These are phyloP conservation scores for Monosporascus sp. DNA, from an alignment of 2,329 filamentous ascomycete species.

Conservation along the genomic window DNA sequence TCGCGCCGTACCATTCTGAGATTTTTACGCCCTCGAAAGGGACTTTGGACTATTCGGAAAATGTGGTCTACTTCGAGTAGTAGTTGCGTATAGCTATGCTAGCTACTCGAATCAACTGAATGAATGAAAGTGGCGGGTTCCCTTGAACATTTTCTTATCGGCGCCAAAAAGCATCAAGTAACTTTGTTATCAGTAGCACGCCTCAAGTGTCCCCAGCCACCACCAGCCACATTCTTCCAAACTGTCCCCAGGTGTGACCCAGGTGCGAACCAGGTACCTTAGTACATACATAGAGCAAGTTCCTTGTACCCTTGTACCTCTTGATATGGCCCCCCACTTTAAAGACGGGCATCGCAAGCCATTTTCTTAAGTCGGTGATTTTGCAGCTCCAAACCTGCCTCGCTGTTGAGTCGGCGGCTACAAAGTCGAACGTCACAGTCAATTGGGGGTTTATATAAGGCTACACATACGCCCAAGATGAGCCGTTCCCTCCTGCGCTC, in stretches of 20 bases:
- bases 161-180: background rate
- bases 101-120: too few relatives aligned
- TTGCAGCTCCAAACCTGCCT: background rate
- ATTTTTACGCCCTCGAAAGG: conserved; percentile 21
- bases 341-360: background rate
- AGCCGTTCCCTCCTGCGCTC: conserved; percentile 59
- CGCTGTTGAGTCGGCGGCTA: background rate
- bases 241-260: background rate
- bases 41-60: conserved; percentile 11
- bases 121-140: background rate
- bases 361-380: background rate
- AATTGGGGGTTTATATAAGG: background rate
- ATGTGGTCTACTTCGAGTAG: background rate
- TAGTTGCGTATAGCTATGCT: too few relatives aligned
- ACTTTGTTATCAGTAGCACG: background rate
- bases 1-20: conserved; percentile 16
- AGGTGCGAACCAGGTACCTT: background rate
- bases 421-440: too few relatives aligned
- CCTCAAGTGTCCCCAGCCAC: background rate
- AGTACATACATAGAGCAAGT: too few relatives aligned
- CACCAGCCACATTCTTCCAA: background rate
- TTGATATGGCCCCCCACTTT: background rate
- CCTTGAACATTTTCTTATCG: background rate
- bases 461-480: conserved; percentile 31
- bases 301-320: too few relatives aligned